Conservation (phyloP, 148 eudicot genomes). For the Beta vulgaris region DNA sequence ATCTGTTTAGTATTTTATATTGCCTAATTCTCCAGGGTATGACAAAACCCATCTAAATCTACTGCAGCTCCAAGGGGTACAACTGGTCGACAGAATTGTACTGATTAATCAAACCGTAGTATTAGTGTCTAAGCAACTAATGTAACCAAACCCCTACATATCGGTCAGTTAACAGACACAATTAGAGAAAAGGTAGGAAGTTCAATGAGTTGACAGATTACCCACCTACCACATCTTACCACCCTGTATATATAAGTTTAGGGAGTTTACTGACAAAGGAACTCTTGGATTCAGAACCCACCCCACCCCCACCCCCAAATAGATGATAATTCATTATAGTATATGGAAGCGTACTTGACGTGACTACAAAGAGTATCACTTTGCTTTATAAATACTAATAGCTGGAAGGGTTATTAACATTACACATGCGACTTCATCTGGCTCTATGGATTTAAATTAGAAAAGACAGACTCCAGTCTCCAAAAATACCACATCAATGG, state of each 20-base stretch:
- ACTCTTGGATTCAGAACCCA: neutral
- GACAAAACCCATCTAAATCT: conserved; percentile 2
- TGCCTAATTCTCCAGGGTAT: neutral
- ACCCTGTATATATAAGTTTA: too few relatives aligned
- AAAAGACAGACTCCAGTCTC: neutral
- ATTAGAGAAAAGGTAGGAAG: too few relatives aligned
- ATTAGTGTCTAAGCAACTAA: neutral
- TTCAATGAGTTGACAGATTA: too few relatives aligned
- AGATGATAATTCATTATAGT: neutral
- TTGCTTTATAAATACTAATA: too few relatives aligned
- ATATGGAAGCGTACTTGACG: too few relatives aligned
- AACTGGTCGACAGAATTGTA: neutral
- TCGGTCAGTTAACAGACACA: too few relatives aligned
- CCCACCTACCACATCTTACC: too few relatives aligned
- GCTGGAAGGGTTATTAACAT: too few relatives aligned
- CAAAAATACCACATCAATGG: neutral
- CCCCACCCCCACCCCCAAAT: too few relatives aligned
- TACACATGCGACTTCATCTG: neutral
- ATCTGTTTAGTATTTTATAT: conserved; percentile 13
- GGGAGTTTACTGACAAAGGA: neutral
- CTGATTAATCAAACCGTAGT: too few relatives aligned
- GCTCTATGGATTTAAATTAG: neutral
- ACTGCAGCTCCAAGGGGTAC: neutral
- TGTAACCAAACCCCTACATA: neutral
- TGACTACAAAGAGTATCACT: too few relatives aligned